Percentiles rank a stretch among this genome's conserved stretches.
phyloP scores from a whole-genome alignment of 2,329 filamentous ascomycete genomes.

The Aureobasidium sp. region DNA sequence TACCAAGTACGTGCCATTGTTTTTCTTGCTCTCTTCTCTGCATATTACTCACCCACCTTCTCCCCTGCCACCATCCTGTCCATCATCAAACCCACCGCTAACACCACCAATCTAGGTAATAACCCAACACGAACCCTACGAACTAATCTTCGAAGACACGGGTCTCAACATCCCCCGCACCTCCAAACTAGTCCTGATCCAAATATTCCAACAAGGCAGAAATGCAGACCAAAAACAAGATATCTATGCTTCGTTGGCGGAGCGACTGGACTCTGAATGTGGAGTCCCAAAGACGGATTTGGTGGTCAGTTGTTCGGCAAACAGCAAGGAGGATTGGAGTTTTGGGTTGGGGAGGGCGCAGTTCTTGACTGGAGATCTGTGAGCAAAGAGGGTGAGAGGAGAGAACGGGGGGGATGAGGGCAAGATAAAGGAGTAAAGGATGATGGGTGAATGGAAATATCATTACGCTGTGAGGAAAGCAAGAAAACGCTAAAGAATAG shows the following conservation, averaged over 20 bases:
- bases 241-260: conserved; percentile 23
- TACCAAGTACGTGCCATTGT: conserved; percentile 23
- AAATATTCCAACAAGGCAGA: conserved; percentile 30
- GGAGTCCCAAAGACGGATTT: conserved; percentile 24
- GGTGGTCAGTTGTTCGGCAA: conserved; percentile 24
- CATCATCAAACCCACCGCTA: background rate
- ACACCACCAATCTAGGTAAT: conserved; percentile 22
- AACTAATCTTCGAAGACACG: conserved; percentile 30
- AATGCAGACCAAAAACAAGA: conserved; percentile 24
- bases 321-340: conserved; percentile 29
- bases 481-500: background rate
- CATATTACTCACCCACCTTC: background rate
- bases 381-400: background rate
- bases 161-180: conserved; percentile 24
- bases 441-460: background rate
- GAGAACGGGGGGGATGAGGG: too few relatives aligned
- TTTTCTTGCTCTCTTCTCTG: too few relatives aligned
- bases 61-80: too few relatives aligned
- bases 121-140: conserved; percentile 28
- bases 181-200: conserved; percentile 27
- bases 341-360: conserved; percentile 28
- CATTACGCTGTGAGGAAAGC: background rate
- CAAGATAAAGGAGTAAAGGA: too few relatives aligned
- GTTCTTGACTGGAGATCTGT: conserved; percentile 25
- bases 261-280: conserved; percentile 21